phyloP scores from a whole-genome alignment of 495 filamentous ascomycete genomes.

The Corynascus novoguineensis region DNA sequence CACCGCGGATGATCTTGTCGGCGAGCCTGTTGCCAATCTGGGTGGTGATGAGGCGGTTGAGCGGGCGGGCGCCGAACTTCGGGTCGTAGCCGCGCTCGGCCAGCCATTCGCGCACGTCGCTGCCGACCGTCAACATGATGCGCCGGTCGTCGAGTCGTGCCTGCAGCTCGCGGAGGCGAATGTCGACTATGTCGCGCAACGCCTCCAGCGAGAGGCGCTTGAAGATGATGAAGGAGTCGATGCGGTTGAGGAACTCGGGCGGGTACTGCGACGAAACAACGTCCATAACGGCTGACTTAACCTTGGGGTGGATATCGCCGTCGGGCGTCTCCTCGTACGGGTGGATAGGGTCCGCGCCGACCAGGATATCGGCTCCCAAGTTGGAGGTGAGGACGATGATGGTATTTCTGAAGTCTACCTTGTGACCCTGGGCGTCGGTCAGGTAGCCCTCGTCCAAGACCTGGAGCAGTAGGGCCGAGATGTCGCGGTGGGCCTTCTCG shows the following conservation, averaged over 20 bases:
- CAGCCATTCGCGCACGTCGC: conserved; percentile 75
- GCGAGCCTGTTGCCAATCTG: conserved; percentile 84
- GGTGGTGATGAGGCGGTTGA: conserved; percentile 85
- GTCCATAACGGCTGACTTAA: conserved; percentile 78
- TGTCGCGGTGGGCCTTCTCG: conserved; percentile 94
- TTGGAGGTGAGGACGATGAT: conserved; percentile 96
- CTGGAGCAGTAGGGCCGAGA: conserved; percentile 87
- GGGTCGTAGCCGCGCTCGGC: conserved; percentile 86
- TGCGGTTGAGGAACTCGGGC: conserved; percentile 92
- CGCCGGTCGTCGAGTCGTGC: conserved; percentile 76
- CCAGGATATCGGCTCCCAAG: conserved; percentile 71
- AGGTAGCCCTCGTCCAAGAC: conserved; percentile 96
- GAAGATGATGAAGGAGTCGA: conserved; percentile 97
- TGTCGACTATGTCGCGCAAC: conserved; percentile 88
- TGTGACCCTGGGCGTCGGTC: conserved; percentile 92
- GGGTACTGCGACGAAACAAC: conserved; percentile 74
- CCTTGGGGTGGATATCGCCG: conserved; percentile 60
- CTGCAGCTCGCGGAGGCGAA: conserved; percentile 81
- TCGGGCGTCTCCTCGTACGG: conserved; percentile 54
- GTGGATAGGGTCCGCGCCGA: conserved; percentile 52
- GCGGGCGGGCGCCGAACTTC: conserved; percentile 83
- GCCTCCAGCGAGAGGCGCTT: conserved; percentile 71
- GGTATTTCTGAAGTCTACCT: conserved; percentile 92
- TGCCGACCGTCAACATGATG: conserved; percentile 66
- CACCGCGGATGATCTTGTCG: conserved; percentile 83